Evolutionary conservation across 441 rosid genomes (phyloP), one percentile per base, ranked within the genome.

Genomic region (Populus tomentosa): DNA sequence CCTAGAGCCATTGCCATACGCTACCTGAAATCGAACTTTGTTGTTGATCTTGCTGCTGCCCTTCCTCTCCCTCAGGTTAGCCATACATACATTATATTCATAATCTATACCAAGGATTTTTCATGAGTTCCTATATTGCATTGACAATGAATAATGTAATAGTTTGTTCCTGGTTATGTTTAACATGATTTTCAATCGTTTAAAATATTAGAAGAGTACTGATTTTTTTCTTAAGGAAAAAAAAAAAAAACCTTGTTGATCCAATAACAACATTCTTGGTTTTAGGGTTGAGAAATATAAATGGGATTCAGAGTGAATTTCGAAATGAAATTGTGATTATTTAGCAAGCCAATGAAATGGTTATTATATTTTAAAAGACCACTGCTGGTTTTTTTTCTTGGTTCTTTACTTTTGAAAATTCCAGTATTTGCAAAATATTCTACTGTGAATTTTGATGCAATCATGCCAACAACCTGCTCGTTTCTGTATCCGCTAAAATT

Each of bases 61-160:
- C 93, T 95, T 73, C 99, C 99, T 6, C 89, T 95, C 33, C 99
- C 98, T 68, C 99, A 95, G 97, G 99, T 88, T 72, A 14, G 35
- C 67, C 71, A 18, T 71, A 16, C 30, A 7, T 32, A 11, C 20
- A 50, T 14, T 50, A 5, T 50, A 13, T 50, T 50, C 59, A 50
- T 50, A 40, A 50, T 50, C 20, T 16, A 50, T 50, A 50, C 59
- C 20, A 50, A 50, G 59, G 59, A 5, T 38, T 38, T 42, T 10
- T 42, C 16, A 10, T 42, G 50, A 42, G 50, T 42, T 42, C 50
- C 50, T 42, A 42, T 42, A 42, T 11, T 50, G 59, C 20, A 50
- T 4, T 4, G 59, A 50, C 59, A 50, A 50, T 50, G 59, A 50
- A 50, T 50, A 50, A 14, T 16, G 59, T 13, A 14, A 13, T 50